These are phyloP conservation scores for Rugonectria rugulosa DNA, from an alignment of 2,329 filamentous ascomycete species.

Conservation along the genomic window DNA sequence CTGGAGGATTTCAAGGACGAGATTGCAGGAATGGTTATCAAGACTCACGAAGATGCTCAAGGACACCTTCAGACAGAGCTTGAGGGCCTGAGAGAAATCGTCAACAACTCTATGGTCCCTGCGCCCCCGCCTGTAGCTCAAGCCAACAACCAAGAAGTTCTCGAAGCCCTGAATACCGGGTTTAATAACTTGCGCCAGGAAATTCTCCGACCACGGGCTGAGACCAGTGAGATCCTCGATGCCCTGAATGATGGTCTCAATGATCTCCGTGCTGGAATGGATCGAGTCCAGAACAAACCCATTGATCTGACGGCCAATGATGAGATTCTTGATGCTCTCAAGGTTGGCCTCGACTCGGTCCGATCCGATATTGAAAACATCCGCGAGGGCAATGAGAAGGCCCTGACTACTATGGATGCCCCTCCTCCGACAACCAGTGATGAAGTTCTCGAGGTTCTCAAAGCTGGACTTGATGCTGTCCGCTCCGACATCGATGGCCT, in stretches of 20 bases:
- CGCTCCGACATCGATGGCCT: conserved; percentile 81
- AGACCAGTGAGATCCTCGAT: conserved; percentile 88
- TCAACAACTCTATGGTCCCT: conserved; percentile 74
- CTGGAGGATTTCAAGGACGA: conserved; percentile 74
- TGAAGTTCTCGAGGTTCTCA: conserved; percentile 87
- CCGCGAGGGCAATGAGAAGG: conserved; percentile 64
- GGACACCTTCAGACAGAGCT: conserved; percentile 83
- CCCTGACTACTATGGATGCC: conserved; percentile 51
- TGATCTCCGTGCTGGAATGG: conserved; percentile 78
- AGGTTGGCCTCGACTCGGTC: conserved; percentile 78
- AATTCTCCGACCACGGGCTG: conserved; percentile 70
- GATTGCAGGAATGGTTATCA: conserved; percentile 66
- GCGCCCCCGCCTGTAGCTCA: conserved; percentile 55
- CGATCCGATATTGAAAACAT: conserved; percentile 80
- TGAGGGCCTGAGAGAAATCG: conserved; percentile 79
- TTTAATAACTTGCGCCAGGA: conserved; percentile 79
- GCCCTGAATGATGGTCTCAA: conserved; percentile 88
- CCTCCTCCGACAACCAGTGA: conserved; percentile 70
- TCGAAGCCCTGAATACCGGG: conserved; percentile 74
- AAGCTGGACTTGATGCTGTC: conserved; percentile 78
- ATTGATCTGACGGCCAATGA: conserved; percentile 84
- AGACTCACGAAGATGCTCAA: conserved; percentile 53
- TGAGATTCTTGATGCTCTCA: conserved; percentile 88
- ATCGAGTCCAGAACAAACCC: conserved; percentile 79
- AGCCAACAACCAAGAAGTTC: conserved; percentile 67